Evolutionary conservation across 257 asterid genomes (phyloP).

Genomic region (Solanum bulbocastanum): DNA sequence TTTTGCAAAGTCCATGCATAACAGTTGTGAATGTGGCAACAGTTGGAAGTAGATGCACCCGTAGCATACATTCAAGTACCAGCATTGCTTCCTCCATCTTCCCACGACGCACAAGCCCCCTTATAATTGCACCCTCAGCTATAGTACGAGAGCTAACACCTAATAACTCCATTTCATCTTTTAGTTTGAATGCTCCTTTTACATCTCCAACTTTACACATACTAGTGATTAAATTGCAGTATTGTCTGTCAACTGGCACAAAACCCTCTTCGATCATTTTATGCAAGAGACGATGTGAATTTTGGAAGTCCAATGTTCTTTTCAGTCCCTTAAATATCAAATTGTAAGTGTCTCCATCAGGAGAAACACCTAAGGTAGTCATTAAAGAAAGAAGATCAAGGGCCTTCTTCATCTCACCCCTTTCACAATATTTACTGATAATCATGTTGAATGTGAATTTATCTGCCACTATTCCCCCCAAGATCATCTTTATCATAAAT

Average conservation of each 20-base stretch:
- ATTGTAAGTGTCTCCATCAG: constrained; percentile 40
- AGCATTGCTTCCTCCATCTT: constrained; percentile 61
- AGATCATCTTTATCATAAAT: constrained; percentile 55
- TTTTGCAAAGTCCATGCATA: constrained; percentile 62
- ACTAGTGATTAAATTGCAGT: constrained; percentile 47
- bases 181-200: constrained; percentile 44
- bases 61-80: constrained; percentile 53
- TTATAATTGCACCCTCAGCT: constrained; percentile 63
- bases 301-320: constrained; percentile 29
- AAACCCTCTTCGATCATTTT: constrained; percentile 52
- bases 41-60: constrained; percentile 42
- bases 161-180: constrained; percentile 45
- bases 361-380: constrained; percentile 37
- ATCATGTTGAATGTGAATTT: constrained; percentile 54
- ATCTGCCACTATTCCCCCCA: constrained; percentile 44
- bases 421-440: constrained; percentile 35
- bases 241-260: constrained; percentile 50
- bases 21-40: constrained; percentile 66
- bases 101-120: constrained; percentile 66
- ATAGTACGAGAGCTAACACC: constrained; percentile 30
- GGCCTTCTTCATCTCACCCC: constrained; percentile 56
- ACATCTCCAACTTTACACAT: constrained; percentile 68
- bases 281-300: constrained; percentile 32
- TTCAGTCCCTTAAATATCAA: constrained; percentile 57
- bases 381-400: constrained; percentile 48